Percentiles rank a stretch among this genome's conserved stretches.
phyloP scores from a whole-genome alignment of 2,329 filamentous ascomycete species.

The Neodidymelliopsis sp. region DNA sequence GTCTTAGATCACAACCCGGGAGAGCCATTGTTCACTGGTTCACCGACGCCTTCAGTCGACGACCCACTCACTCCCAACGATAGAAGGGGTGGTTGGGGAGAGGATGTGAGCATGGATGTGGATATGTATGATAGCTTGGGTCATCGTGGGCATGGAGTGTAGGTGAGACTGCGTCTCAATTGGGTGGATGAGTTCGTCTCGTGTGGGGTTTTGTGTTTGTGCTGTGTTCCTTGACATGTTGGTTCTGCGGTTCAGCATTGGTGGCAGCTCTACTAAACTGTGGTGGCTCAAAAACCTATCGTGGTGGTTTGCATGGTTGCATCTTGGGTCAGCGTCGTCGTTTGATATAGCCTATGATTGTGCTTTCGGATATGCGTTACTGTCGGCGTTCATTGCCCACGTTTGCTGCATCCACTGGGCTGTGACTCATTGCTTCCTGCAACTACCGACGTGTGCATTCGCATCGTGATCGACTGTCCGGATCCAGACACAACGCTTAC shows the following conservation, averaged over 20 bases:
- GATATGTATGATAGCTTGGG: background rate
- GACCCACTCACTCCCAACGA: slow-evolving; percentile 33
- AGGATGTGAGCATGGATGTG: slow-evolving; percentile 12
- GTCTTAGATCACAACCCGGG: slow-evolving; percentile 28
- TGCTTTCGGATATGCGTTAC: background rate
- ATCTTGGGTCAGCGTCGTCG: slow-evolving; percentile 1
- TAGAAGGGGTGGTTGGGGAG: slow-evolving; percentile 17
- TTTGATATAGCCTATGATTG: background rate
- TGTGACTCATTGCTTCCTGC: too few relatives aligned
- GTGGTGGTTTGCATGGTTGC: too few relatives aligned
- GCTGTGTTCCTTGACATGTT: background rate
- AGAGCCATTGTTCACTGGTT: slow-evolving; percentile 34
- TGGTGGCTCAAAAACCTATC: too few relatives aligned
- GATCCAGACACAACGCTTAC: too few relatives aligned
- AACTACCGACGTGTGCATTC: too few relatives aligned
- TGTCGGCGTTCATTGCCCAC: background rate
- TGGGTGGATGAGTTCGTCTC: too few relatives aligned
- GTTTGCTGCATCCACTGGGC: too few relatives aligned
- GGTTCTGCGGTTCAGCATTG: too few relatives aligned
- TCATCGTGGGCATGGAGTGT: background rate
- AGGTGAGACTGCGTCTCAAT: background rate
- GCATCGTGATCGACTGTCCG: too few relatives aligned
- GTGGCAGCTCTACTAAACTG: too few relatives aligned
- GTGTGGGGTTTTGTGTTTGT: background rate
- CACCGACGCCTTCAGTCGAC: slow-evolving; percentile 27